Base-by-base conservation (phyloP, 2,329 filamentous ascomycete species). In the Myrmaecium sp. region DNA sequence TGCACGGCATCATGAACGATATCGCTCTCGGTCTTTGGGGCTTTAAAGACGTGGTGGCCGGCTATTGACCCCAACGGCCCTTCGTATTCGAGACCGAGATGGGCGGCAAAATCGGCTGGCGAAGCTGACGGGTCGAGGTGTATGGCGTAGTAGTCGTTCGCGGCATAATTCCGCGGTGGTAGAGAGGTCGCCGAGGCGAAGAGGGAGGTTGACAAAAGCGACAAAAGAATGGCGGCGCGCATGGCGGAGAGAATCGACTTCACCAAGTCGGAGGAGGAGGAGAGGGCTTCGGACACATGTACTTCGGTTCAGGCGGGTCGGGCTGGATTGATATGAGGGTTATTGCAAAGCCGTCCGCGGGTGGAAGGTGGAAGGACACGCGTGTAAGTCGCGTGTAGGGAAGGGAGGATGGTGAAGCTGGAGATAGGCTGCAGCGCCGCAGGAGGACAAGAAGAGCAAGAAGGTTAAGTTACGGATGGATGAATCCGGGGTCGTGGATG, bases 81-180 rank as follows among this genome's bases (percentile, higher is more conserved):
- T 42, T 94, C 79, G 51, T 93, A 74, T 23, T 66, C 62, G 25
- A 93, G 60, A 12, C 80, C 82, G 6, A 98, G 59, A 13, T 70
- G 64, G 23, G 60, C 56, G 15, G 83, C 83, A 35, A 94, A 62
- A 21, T 75, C 62, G 14, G 66, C 55, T 10, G 83, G 82, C 9
- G 70, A 62, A 5, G 67, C 61, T 19, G 66, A 60, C 8, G 67
- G 57, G 32, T 76, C 69, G 43, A 98, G 66, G 38, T 94, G 79
- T 24, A 98, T 63, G 36, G 91, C 83, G 50, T 95, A 94, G 57
- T 92, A 95, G 52, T 98, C 86, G 53, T 83, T 71, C 20, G 67
- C 63, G 26, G 77, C 67, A 60, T 91, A 80, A 45, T 89, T 67
- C 40, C 79, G 75, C 35, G 63, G 57, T 26, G 61, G 57, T 23